phyloP scores from a whole-genome alignment of 208 protist species.

The Leishmania braziliensis region DNA sequence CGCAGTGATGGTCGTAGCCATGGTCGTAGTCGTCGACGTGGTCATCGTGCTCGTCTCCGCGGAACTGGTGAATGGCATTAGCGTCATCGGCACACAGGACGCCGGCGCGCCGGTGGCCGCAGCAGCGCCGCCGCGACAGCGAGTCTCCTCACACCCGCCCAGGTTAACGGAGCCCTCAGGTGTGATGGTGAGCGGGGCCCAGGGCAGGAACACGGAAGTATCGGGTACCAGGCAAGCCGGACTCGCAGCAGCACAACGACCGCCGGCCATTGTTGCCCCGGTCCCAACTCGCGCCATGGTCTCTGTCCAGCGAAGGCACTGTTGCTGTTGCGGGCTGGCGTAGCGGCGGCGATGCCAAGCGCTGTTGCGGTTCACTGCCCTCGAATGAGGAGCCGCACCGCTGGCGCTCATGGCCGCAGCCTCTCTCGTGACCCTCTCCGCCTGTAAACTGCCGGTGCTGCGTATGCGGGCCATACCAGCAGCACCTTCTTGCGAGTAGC shows the following conservation, averaged over 20 bases:
- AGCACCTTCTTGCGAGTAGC: conserved; percentile 15
- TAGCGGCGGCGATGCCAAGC: conserved; percentile 16
- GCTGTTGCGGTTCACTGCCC: conserved; percentile 5
- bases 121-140: not conserved
- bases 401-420: conserved; percentile 5
- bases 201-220: conserved; percentile 65
- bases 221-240: conserved; percentile 35
- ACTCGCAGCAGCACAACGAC: not conserved
- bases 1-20: conserved; percentile 2
- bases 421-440: not conserved
- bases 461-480: not conserved
- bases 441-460: not conserved
- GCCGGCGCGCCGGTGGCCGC: not conserved
- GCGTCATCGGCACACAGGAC: conserved; percentile 8
- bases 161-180: conserved; percentile 56
- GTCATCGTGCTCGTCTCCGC: conserved; percentile 24
- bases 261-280: too few relatives aligned
- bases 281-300: not conserved
- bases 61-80: conserved; percentile 34
- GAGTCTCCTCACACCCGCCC: not conserved
- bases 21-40: conserved; percentile 13
- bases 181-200: conserved; percentile 63
- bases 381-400: conserved; percentile 5
- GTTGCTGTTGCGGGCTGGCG: conserved; percentile 19
- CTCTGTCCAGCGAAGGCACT: not conserved